phyloP scores from a whole-genome alignment of 1,139 yeast genomes.

The Barnettozyma hawaiiensis region DNA sequence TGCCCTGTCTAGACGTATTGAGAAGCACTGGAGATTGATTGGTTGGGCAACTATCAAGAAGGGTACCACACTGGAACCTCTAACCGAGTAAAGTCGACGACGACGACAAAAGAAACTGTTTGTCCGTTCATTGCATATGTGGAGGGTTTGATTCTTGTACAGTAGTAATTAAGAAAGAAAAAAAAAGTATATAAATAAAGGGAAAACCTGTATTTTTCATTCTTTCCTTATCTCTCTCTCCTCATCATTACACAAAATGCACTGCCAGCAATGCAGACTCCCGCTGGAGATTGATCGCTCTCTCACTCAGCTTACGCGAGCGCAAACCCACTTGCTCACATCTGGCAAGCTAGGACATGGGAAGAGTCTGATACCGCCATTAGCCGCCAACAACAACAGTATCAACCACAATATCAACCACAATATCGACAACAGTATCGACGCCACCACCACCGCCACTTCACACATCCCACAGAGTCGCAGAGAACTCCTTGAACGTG shows the following conservation, averaged over 20 bases:
- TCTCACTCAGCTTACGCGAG: conserved; percentile 43
- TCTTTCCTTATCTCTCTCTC: not conserved
- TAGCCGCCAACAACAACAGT: not conserved
- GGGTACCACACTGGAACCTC: conserved; percentile 83
- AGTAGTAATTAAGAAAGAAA: not conserved
- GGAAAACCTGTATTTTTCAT: not conserved
- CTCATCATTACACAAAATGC: not conserved
- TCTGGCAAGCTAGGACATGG: conserved; percentile 28
- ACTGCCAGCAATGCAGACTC: conserved; percentile 56
- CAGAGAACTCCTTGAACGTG: conserved; percentile 27
- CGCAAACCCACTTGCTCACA: conserved; percentile 45
- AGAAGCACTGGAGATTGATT: conserved; percentile 99
- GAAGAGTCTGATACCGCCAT: conserved; percentile 6
- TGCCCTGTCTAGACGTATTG: conserved; percentile 98
- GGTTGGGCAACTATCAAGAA: conserved; percentile 99
- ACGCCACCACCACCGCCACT: no score
- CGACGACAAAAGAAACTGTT: not conserved
- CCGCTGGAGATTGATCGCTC: conserved; percentile 54
- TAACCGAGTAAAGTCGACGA: conserved; percentile 4
- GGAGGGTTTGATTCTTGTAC: not conserved
- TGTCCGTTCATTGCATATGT: not conserved
- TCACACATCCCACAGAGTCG: conserved; percentile 33
- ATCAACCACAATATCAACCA: not conserved
- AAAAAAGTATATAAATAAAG: not conserved
- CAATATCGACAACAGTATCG: no score